phyloP scores from a whole-genome alignment of 495 filamentous ascomycete species.

The Penicillium antarcticum region DNA sequence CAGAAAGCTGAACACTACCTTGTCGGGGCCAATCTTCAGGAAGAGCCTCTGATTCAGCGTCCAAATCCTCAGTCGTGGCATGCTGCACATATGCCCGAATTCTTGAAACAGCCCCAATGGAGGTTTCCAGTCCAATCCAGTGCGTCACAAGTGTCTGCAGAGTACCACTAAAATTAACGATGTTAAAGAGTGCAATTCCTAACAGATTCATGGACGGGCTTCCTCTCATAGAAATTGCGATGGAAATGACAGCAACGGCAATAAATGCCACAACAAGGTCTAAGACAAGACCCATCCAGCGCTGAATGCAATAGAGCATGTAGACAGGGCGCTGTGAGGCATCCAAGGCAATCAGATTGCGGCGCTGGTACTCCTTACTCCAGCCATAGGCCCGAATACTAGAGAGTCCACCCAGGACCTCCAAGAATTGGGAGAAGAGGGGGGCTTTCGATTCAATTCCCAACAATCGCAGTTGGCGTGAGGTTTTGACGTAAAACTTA shows the following conservation, averaged over 20 bases:
- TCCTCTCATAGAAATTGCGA: conserved; percentile 20
- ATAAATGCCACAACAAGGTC: conserved; percentile 57
- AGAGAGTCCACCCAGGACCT: conserved; percentile 59
- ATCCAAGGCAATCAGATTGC: conserved; percentile 60
- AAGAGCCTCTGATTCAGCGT: conserved; percentile 11
- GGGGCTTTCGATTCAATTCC: conserved; percentile 57
- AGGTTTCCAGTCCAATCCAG: conserved; percentile 30
- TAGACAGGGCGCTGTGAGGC: conserved; percentile 52
- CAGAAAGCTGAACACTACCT: conserved; percentile 16
- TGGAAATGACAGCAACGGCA: conserved; percentile 45
- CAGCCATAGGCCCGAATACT: conserved; percentile 73
- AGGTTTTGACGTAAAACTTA: conserved; percentile 30
- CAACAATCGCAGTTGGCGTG: conserved; percentile 53
- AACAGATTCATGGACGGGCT: conserved; percentile 16
- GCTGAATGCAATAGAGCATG: conserved; percentile 60
- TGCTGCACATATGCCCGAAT: conserved; percentile 18
- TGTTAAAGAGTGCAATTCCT: conserved; percentile 29
- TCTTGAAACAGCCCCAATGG: conserved; percentile 28
- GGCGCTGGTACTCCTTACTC: conserved; percentile 51
- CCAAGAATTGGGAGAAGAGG: conserved; percentile 70
- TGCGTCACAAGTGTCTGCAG: conserved; percentile 18
- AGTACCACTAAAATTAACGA: conserved; percentile 28
- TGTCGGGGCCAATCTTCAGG: conserved; percentile 19
- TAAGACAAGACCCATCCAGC: conserved; percentile 69
- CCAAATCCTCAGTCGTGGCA: conserved; percentile 16